Conservation (phyloP, 1,284 basidiomycete genomes). For the Melampsora americana region DNA sequence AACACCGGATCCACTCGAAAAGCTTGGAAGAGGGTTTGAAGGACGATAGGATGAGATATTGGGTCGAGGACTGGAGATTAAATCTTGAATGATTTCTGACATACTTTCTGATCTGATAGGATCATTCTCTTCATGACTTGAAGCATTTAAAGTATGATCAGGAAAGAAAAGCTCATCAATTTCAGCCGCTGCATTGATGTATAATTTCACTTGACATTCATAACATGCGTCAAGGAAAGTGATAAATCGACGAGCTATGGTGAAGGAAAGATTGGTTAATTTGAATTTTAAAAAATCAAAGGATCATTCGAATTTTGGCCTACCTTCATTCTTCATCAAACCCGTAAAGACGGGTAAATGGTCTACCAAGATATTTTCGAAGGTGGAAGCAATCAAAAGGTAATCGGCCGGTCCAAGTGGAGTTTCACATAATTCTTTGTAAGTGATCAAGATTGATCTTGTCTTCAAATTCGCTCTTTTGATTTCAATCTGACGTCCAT, state of each 20-base stretch:
- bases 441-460: slow-evolving; percentile 17
- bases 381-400: slow-evolving; percentile 63
- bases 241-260: slow-evolving; percentile 26
- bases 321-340: slow-evolving; percentile 65
- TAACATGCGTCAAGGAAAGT: slow-evolving; percentile 37
- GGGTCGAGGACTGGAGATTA: slow-evolving; percentile 11
- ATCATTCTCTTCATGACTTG: not conserved
- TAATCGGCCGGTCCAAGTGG: slow-evolving; percentile 69
- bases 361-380: slow-evolving; percentile 63
- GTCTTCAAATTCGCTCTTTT: slow-evolving; percentile 2
- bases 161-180: slow-evolving; percentile 36
- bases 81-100: slow-evolving; percentile 28
- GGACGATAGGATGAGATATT: slow-evolving; percentile 24
- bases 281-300: too few species aligned
- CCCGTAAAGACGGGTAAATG: slow-evolving; percentile 63
- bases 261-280: not conserved
- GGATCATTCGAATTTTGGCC: not conserved
- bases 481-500: slow-evolving; percentile 22
- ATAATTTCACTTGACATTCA: slow-evolving; percentile 29
- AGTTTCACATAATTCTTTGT: slow-evolving; percentile 36
- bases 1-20: not conserved
- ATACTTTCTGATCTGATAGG: slow-evolving; percentile 16
- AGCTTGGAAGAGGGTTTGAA: too few species aligned
- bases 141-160: not conserved
- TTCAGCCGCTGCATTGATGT: slow-evolving; percentile 11